Evolutionary conservation across 2,329 filamentous ascomycete genomes (phyloP), one percentile per base, ranked within the genome.

Genomic region (Xylaria digitata): DNA sequence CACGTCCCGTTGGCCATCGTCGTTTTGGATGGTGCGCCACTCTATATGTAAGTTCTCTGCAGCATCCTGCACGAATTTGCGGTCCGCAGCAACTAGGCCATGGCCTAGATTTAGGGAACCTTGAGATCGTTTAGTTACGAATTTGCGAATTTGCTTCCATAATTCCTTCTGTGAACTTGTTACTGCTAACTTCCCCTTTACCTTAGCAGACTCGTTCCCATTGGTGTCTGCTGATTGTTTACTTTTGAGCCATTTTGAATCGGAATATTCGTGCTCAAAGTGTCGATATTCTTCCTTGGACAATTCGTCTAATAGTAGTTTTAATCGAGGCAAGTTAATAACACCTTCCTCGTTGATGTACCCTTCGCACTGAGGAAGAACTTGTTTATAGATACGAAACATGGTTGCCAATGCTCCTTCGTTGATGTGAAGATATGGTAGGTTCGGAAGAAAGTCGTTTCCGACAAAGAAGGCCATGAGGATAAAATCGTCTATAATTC

Each of bases 401-500:
- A 99, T 99, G 77, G 96, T 90, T 26, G 95, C 93, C 79, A 99
- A 83, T 23, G 96, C 96, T 71, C 96, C 96, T 80, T 99, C 96
- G 80, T 99, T 99, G 81, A 99, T 99, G 80, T 99, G 96, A 71
- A 99, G 82, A 76, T 96, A 93, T 5, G 96, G 96, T 65, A 99
- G 85, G 80, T 99, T 97, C 2, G 96, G 96, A 79, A 99, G 86
- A 82, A 99, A 99, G 86, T 99, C 96, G 80, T 99, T 99, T 78
- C 96, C 96, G 75, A 99, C 93, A 80, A 99, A 99, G 83, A 99
- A 99, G 54, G 94, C 95, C 94, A 99, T 97, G 68, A 99, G 87
- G 78, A 99, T 98, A 80, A 99, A 99, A 84, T 99, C 96, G 78
- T 99, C 96, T 82, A 99, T 98, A 76, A 99, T 89, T 70, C 92